Evolutionary conservation across 2,329 filamentous ascomycete genomes (phyloP).

Genomic region (Calonectria multiphialidica): DNA sequence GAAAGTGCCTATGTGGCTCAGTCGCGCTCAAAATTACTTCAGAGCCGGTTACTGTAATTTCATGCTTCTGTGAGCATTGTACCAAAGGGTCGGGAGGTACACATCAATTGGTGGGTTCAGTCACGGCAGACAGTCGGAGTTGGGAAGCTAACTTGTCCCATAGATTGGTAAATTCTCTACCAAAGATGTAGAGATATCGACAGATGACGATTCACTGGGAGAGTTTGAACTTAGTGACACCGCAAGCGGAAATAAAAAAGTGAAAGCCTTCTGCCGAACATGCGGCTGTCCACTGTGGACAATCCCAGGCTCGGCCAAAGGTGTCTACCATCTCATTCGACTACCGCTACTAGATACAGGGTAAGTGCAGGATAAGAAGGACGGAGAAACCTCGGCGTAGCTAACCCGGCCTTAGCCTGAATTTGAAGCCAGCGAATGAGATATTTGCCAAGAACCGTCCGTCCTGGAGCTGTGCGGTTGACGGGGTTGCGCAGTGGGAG

Average conservation of each 20-base stretch:
- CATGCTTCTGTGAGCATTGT: constrained; percentile 39
- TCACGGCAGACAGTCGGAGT: accelerated
- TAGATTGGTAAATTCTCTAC: constrained; percentile 45
- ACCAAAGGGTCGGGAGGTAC: constrained; percentile 34
- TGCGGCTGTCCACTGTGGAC: constrained; percentile 46
- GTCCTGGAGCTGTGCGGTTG: constrained; percentile 35
- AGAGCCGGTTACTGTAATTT: constrained; percentile 31
- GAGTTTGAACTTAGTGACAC: constrained; percentile 39
- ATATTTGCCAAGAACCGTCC: constrained; percentile 46
- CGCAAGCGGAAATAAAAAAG: constrained; percentile 39
- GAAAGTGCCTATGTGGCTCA: constrained; percentile 34
- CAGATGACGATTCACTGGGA: constrained; percentile 6
- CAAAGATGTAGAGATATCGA: constrained; percentile 26
- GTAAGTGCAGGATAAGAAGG: constrained; percentile 31
- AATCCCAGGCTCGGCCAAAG: constrained; percentile 40
- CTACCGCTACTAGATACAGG: constrained; percentile 38
- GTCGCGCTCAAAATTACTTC: constrained; percentile 25
- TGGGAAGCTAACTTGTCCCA: neutral
- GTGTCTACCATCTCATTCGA: constrained; percentile 39
- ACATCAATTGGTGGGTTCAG: constrained; percentile 30
- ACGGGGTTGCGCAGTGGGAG: constrained; percentile 41
- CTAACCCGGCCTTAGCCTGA: constrained; percentile 23
- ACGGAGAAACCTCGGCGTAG: neutral
- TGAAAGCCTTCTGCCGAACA: constrained; percentile 41
- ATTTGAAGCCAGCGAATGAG: constrained; percentile 39